phyloP scores from a whole-genome alignment of 371 early-diverging fungal species.

The Neoconidiobolus thromboides region DNA sequence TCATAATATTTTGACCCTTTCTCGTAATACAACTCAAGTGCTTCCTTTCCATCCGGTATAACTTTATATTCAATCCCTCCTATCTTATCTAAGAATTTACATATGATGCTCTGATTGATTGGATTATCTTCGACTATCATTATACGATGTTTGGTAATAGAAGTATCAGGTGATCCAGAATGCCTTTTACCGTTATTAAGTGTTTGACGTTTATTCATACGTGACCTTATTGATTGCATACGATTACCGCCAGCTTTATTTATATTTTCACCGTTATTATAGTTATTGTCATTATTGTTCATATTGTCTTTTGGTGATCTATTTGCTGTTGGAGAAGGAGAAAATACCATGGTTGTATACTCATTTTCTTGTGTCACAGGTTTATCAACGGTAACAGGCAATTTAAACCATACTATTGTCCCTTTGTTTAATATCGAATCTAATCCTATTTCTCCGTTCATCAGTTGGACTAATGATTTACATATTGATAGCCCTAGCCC shows the following conservation, averaged over 20 bases:
- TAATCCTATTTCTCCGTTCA: slow-evolving; percentile 28
- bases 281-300: background rate
- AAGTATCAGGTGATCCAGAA: background rate
- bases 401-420: slow-evolving; percentile 19
- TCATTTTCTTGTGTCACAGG: background rate
- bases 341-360: background rate
- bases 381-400: slow-evolving; percentile 2
- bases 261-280: background rate
- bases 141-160: background rate
- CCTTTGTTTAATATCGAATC: slow-evolving; percentile 15
- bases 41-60: background rate
- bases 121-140: slow-evolving; percentile 5
- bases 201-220: background rate
- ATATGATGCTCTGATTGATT: slow-evolving; percentile 1
- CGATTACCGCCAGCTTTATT: no score
- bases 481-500: slow-evolving; percentile 37
- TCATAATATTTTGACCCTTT: background rate
- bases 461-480: slow-evolving; percentile 25
- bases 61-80: background rate
- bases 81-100: background rate
- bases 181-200: background rate
- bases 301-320: background rate
- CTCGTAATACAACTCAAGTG: background rate
- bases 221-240: no score
- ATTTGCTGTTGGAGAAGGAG: background rate